Percentiles rank a stretch among this genome's conserved stretches.
These are phyloP conservation scores for Cercophora samala DNA, from an alignment of 495 filamentous ascomycete genomes.

Conservation along the genomic window DNA sequence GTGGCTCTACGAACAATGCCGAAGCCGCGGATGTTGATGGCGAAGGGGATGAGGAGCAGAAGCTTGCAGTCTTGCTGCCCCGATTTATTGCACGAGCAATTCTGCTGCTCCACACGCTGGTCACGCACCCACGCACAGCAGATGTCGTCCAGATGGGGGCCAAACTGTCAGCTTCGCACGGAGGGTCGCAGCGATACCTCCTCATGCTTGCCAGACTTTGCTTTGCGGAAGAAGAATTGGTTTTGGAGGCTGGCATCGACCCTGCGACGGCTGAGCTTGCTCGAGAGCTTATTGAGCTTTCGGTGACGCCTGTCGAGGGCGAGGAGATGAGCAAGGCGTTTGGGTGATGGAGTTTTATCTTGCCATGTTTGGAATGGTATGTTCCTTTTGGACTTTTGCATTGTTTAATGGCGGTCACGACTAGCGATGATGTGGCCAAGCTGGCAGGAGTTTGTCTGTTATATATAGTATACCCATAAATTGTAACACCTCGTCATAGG, in stretches of 20 bases:
- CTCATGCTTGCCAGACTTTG: constrained; percentile 44
- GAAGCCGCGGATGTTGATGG: background rate
- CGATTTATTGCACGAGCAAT: constrained; percentile 31
- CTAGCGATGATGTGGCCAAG: background rate
- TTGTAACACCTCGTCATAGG: background rate
- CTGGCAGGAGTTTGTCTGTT: too few species aligned
- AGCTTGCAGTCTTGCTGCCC: constrained; percentile 12
- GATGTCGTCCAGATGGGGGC: constrained; percentile 34
- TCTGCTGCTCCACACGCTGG: constrained; percentile 41
- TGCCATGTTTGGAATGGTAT: background rate
- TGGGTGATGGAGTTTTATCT: constrained; percentile 12
- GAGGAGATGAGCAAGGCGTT: constrained; percentile 42
- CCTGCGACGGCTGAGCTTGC: constrained; percentile 45
- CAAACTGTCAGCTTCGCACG: constrained; percentile 38
- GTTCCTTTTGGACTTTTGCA: background rate
- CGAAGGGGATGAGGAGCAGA: background rate
- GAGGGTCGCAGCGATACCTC: constrained; percentile 42
- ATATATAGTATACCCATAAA: background rate
- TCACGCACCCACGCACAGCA: constrained; percentile 38
- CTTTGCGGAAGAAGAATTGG: constrained; percentile 45
- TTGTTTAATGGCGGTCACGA: background rate
- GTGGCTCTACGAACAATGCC: background rate
- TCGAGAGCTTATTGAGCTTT: constrained; percentile 46
- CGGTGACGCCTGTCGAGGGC: constrained; percentile 45
- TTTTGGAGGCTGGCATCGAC: constrained; percentile 40